Evolutionary conservation across 2,329 filamentous ascomycete species (phyloP).

Genomic region (Alternaria novae-zelandiae): DNA sequence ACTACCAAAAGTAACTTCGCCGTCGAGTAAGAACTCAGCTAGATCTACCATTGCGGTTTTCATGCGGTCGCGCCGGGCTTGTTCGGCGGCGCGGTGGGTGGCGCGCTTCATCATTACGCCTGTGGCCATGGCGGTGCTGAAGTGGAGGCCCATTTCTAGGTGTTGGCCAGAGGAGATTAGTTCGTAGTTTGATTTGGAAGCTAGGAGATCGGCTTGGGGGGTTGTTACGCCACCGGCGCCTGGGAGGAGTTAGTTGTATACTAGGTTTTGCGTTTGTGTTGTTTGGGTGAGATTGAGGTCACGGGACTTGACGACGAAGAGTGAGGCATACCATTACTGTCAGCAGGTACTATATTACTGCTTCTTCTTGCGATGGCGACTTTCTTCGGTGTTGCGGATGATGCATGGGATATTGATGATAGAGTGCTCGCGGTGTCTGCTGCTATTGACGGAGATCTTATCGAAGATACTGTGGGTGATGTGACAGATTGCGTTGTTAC

Average conservation of each 20-base stretch:
- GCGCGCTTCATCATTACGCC: conserved; percentile 44
- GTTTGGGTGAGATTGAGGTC: not conserved
- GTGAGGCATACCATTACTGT: conserved; percentile 30
- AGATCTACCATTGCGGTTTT: conserved; percentile 41
- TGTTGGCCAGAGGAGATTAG: conserved; percentile 38
- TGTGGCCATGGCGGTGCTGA: conserved; percentile 41
- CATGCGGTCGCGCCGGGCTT: conserved; percentile 42
- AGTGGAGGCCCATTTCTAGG: conserved; percentile 41
- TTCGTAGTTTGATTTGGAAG: conserved; percentile 40
- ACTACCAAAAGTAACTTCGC: conserved; percentile 40
- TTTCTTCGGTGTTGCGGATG: conserved; percentile 30
- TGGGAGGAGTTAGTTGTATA: conserved; percentile 4
- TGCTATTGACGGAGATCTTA: conserved; percentile 26
- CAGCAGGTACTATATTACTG: conserved; percentile 26
- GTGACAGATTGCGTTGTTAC: conserved; percentile 9
- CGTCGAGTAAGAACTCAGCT: conserved; percentile 37
- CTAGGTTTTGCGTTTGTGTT: not conserved
- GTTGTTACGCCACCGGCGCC: conserved; percentile 34
- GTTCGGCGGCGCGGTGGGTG: conserved; percentile 39
- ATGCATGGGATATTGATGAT: conserved; percentile 33
- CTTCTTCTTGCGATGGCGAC: conserved; percentile 31
- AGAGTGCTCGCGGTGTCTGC: conserved; percentile 32
- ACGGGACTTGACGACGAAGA: conserved; percentile 1
- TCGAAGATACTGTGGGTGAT: conserved; percentile 22
- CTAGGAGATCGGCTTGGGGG: conserved; percentile 36